Evolutionary conservation across 805 yeast genomes (phyloP), one percentile per base, ranked within the genome.

Genomic region (Wilhelminamyces savonicus): DNA sequence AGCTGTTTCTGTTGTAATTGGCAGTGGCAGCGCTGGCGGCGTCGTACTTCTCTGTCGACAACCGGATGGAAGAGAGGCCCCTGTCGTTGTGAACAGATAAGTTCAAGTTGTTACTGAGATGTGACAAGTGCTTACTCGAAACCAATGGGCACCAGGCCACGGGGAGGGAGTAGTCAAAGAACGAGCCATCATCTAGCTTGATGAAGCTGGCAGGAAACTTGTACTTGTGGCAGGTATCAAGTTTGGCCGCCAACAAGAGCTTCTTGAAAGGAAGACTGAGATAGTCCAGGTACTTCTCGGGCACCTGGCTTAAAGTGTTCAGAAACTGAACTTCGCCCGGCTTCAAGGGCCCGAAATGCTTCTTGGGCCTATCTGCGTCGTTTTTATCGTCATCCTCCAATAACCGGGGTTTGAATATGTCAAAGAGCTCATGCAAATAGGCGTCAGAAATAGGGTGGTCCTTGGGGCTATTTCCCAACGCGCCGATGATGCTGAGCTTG

Each of bases 111-210:
- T 45, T 39, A 18, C 46, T 51, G 16, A 62, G 35, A 17, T 36
- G 37, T 10, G 35, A 40, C 19, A 57, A 39, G 28, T 42, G 41
- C 13, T 47, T 41, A 11, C 39, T 47, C 4, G 57, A 46, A 8
- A 56, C 44, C n/a, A 64, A 36, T 7, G 69, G 66, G 2, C 50
- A 44, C 69, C 71, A 63, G 13, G 58, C 52, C 31, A 54, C 40
- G 1, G 69, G 69, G 21, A 63, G 47, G 0, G 56, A 47, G 31
- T 57, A 55, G 14, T 52, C 43, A 24, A 54, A 58, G 21, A 37
- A 37, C 4, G 42, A 39, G 13, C 36, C 46, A 15, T 37, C 34
- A 7, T 43, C 50, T 15, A 50, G 41, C 38, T 37, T 36, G 3
- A 59, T 36, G 31, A 56, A 50, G 26, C 59, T 52, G 11, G 54